Percentiles rank a stretch among this genome's conserved stretches.
Conservation (phyloP, 2,329 filamentous ascomycete genomes). For the Apiospora marii region DNA sequence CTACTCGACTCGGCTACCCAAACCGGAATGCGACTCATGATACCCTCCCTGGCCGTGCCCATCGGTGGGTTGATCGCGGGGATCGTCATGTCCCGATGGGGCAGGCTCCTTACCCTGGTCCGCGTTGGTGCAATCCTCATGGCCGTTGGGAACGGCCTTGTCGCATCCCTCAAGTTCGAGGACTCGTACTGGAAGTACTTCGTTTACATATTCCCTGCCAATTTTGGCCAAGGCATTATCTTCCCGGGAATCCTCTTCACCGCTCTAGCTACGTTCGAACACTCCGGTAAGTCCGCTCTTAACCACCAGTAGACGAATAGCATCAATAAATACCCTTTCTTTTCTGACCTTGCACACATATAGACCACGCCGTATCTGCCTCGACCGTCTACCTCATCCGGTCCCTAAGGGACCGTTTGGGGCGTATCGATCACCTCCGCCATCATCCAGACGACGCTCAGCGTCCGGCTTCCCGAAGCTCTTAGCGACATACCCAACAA, state of each 20-base stretch:
- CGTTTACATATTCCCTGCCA: constrained; percentile 64
- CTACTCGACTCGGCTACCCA: constrained; percentile 68
- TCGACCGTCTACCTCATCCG: constrained; percentile 71
- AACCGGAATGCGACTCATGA: constrained; percentile 69
- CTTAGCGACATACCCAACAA: constrained; percentile 64
- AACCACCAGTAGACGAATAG: not conserved
- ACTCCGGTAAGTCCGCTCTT: constrained; percentile 55
- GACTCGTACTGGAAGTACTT: constrained; percentile 63
- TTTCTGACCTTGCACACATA: not conserved
- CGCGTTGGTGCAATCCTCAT: constrained; percentile 59
- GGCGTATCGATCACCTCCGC: constrained; percentile 69
- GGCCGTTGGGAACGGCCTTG: constrained; percentile 60
- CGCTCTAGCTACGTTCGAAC: constrained; percentile 68
- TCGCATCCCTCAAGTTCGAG: constrained; percentile 56
- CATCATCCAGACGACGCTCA: constrained; percentile 69
- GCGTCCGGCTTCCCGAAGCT: constrained; percentile 58
- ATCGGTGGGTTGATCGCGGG: constrained; percentile 64
- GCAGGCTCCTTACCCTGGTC: constrained; percentile 59
- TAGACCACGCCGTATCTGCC: constrained; percentile 69
- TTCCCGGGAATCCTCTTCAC: constrained; percentile 68
- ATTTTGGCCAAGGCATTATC: constrained; percentile 66
- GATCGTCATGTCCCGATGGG: constrained; percentile 65
- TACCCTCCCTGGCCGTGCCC: constrained; percentile 68
- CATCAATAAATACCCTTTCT: not conserved
- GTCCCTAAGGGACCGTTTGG: constrained; percentile 68